Percentiles rank a stretch among this genome's conserved stretches.
phyloP scores from a whole-genome alignment of 202 grass and related monocot genomes.

The Alloteropsis angusta region DNA sequence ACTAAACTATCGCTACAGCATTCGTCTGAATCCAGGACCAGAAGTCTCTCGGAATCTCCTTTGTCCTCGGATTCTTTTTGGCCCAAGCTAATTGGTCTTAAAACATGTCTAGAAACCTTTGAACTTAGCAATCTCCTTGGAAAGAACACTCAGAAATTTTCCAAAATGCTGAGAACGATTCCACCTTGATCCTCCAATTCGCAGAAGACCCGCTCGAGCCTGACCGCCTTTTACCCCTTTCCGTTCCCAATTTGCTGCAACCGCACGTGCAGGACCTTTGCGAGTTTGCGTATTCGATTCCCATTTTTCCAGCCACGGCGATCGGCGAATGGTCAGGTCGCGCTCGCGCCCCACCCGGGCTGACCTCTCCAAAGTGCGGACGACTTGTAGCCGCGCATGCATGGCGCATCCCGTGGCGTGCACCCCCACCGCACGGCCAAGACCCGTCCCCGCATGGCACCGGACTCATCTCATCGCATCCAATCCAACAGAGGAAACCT shows the following conservation, averaged over 20 bases:
- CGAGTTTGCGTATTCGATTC: not conserved
- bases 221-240: not conserved
- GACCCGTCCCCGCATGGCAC: not conserved
- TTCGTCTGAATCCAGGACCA: not conserved
- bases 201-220: not conserved
- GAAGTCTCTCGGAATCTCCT: not conserved
- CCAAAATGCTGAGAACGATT: not conserved
- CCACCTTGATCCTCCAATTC: not conserved
- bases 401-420: not conserved
- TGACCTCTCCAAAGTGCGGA: not conserved
- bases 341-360: not conserved
- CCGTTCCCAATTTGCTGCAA: not conserved
- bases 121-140: not conserved
- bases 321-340: slow-evolving; percentile 17
- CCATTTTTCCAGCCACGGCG: not conserved
- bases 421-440: not conserved
- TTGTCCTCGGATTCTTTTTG: not conserved
- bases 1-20: not conserved
- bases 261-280: not conserved
- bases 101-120: not conserved
- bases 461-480: not conserved
- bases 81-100: not conserved
- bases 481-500: not conserved
- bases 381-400: not conserved
- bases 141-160: not conserved